Conservation (phyloP, 352 stramenopile species). For the Pilasporangium apinafurcum region DNA sequence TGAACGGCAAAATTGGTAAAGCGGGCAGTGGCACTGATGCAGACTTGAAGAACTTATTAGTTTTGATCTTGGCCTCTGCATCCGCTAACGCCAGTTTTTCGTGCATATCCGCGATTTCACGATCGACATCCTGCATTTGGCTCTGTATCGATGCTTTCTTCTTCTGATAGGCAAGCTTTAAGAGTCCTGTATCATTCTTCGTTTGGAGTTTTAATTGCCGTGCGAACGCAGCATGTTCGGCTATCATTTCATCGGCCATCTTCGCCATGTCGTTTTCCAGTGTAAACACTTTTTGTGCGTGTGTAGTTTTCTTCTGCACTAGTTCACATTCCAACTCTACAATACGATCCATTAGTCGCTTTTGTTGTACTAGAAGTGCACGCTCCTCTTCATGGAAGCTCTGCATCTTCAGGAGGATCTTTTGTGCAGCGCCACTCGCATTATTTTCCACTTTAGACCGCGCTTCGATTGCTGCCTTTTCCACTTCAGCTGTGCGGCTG, state of each 20-base stretch:
- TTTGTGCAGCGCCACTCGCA: slow-evolving; percentile 18
- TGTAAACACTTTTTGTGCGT: slow-evolving; percentile 41
- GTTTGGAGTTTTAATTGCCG: slow-evolving; percentile 47
- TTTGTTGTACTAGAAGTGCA: slow-evolving; percentile 41
- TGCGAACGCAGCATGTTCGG: slow-evolving; percentile 37
- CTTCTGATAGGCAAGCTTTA: slow-evolving; percentile 39
- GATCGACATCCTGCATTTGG: slow-evolving; percentile 16
- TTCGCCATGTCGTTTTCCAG: slow-evolving; percentile 36
- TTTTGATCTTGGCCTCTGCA: slow-evolving; percentile 9
- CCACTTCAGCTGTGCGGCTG: slow-evolving; percentile 35
- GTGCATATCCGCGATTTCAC: slow-evolving; percentile 19
- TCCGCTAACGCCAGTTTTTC: slow-evolving; percentile 21
- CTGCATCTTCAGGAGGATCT: slow-evolving; percentile 39
- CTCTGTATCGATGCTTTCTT: slow-evolving; percentile 28
- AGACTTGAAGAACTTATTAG: slow-evolving; percentile 36
- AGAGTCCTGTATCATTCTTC: slow-evolving; percentile 37
- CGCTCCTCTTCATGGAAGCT: slow-evolving; percentile 53
- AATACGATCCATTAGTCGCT: slow-evolving; percentile 47
- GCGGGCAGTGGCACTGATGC: slow-evolving; percentile 26
- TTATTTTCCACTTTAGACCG: slow-evolving; percentile 21
- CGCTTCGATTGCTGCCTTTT: slow-evolving; percentile 24
- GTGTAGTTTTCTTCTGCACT: slow-evolving; percentile 53
- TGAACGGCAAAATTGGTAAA: slow-evolving; percentile 12
- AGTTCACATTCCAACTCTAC: slow-evolving; percentile 49
- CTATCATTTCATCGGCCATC: slow-evolving; percentile 22